Evolutionary conservation across 2,329 filamentous ascomycete species (phyloP), one percentile per base, ranked within the genome.

Genomic region (Colletotrichum musae): DNA sequence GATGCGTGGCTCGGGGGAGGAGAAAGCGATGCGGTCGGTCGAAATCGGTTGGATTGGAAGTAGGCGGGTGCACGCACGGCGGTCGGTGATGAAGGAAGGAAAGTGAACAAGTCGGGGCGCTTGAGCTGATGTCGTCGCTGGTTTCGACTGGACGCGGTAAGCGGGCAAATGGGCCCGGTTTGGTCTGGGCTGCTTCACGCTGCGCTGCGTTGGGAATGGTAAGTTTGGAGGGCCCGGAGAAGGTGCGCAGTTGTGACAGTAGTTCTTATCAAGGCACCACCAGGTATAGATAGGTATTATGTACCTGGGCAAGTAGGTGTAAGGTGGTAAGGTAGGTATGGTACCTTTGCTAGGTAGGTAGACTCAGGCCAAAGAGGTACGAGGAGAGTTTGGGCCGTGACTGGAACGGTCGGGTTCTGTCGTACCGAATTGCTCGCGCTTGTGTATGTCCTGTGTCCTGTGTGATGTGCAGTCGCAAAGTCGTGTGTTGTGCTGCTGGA

Each of bases 101-200:
- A 50, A 58, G 61, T 58, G 58, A 62, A 24, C 56, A 48, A 36
- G 60, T n/a, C 66, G 48, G 59, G 60, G 65, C 54, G 54, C 48
- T 71, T 70, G 58, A 47, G 67, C 52, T 70, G 67, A 58, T 70
- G 68, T 70, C 64, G 68, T 70, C 58, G 58, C 52, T 58, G 64
- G 57, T 62, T 61, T 70, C 43, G 32, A 70, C 66, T 60, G 66
- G 58, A 65, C 65, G 69, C 69, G 69, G 70, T 65, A 71, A 61
- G 69, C 69, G 69, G 66, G 50, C 65, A 57, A 60, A 70, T 65
- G 69, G 65, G 65, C 65, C 65, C 68, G 43, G 48, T 36, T 45
- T 53, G 66, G 45, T 39, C 45, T 50, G 45, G 52, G 28, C 52
- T 54, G 52, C 24, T 43, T 43, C 6, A 60, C n/a, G 53, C 28